A percentile compares a stretch with the other conserved stretches of the same genome.
These are phyloP conservation scores for Rutstroemia sp. DNA, from an alignment of 2,329 filamentous ascomycete genomes.

Conservation along the genomic window DNA sequence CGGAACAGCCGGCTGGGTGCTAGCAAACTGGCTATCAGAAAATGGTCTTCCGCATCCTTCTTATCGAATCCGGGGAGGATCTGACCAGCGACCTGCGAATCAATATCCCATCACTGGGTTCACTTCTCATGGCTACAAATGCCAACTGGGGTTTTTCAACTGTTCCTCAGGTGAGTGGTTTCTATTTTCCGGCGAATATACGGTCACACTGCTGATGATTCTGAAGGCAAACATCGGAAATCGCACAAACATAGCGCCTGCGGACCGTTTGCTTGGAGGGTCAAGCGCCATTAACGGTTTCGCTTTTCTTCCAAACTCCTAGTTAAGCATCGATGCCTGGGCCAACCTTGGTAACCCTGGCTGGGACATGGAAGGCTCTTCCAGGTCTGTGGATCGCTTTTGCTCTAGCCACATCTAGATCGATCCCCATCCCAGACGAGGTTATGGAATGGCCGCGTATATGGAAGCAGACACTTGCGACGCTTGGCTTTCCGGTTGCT, in stretches of 20 bases:
- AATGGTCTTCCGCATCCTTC: slow-evolving; percentile 31
- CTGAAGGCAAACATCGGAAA: neutral
- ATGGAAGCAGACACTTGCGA: neutral
- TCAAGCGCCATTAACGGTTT: slow-evolving; percentile 31
- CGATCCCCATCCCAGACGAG: slow-evolving; percentile 1
- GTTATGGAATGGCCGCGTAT: neutral
- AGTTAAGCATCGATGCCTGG: slow-evolving; percentile 33
- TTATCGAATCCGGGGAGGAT: slow-evolving; percentile 35
- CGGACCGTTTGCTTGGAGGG: slow-evolving; percentile 31
- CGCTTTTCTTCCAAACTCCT: slow-evolving; percentile 18
- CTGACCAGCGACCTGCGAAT: slow-evolving; percentile 30
- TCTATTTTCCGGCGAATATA: no score
- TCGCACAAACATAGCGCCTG: slow-evolving; percentile 4
- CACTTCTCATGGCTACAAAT: neutral
- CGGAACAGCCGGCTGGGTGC: slow-evolving; percentile 15
- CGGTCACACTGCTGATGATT: neutral
- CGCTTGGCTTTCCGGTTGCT: neutral
- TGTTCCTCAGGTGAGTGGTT: slow-evolving; percentile 5
- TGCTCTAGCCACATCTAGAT: neutral
- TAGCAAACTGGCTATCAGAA: slow-evolving; percentile 36
- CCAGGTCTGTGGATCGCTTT: neutral
- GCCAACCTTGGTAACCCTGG: slow-evolving; percentile 23
- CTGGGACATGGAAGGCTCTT: no score
- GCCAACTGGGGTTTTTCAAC: slow-evolving; percentile 10
- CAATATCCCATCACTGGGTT: slow-evolving; percentile 21